Conservation (phyloP, 495 filamentous ascomycete genomes). For the Penicillium daleae region DNA sequence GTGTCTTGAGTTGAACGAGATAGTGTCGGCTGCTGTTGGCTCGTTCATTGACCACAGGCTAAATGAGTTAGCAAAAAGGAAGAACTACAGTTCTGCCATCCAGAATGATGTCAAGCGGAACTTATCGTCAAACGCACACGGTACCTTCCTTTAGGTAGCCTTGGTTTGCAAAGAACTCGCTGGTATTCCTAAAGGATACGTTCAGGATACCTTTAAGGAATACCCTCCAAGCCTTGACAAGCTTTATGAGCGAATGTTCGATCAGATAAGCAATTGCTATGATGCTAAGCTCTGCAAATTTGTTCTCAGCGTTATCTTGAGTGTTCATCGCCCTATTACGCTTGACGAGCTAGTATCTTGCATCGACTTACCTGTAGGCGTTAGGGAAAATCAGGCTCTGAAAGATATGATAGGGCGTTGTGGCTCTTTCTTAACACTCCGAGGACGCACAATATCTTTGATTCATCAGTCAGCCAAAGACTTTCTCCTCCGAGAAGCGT, state of each 20-base stretch:
- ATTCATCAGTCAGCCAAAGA: slow-evolving; percentile 51
- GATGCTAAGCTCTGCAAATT: slow-evolving; percentile 16
- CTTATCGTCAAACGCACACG: slow-evolving; percentile 28
- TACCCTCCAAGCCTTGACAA: slow-evolving; percentile 20
- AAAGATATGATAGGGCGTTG: slow-evolving; percentile 19
- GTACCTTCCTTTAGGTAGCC: slow-evolving; percentile 43
- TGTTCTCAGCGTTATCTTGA: slow-evolving; percentile 21
- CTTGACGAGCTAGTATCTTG: slow-evolving; percentile 28
- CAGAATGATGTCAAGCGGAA: slow-evolving; percentile 16
- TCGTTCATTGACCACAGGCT: slow-evolving; percentile 41
- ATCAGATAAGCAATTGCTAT: slow-evolving; percentile 8
- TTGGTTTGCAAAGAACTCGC: slow-evolving; percentile 31
- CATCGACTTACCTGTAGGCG: slow-evolving; percentile 16
- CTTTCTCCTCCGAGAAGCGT: slow-evolving; percentile 27
- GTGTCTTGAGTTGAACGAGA: slow-evolving; percentile 29
- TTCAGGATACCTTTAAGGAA: slow-evolving; percentile 1
- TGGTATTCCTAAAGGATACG: background rate
- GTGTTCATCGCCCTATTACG: slow-evolving; percentile 32
- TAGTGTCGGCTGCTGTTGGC: slow-evolving; percentile 22
- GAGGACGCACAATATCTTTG: slow-evolving; percentile 34
- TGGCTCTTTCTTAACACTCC: slow-evolving; percentile 29
- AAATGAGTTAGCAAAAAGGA: slow-evolving; percentile 17
- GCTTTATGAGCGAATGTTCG: slow-evolving; percentile 24
- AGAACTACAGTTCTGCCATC: slow-evolving; percentile 4
- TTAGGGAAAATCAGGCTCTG: background rate